Evolutionary conservation across 257 asterid species (phyloP).

Genomic region (Ballota nigra): DNA sequence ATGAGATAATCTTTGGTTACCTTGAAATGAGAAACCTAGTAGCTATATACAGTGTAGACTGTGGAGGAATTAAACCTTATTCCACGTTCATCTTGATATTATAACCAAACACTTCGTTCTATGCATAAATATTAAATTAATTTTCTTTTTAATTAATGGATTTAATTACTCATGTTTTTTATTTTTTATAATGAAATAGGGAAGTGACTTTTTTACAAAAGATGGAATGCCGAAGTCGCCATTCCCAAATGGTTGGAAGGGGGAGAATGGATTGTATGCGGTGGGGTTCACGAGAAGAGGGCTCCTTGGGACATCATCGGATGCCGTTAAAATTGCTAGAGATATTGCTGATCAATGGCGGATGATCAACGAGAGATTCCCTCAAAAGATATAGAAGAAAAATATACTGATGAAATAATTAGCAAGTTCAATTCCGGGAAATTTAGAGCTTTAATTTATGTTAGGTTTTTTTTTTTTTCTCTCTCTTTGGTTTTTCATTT

Average conservation of each 20-base stretch:
- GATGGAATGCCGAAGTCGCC: constrained; percentile 79
- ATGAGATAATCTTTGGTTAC: not conserved
- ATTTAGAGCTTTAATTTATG: not conserved
- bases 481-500: not conserved
- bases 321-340: constrained; percentile 61
- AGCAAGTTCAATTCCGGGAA: not conserved
- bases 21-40: constrained; percentile 10
- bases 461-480: not conserved
- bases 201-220: constrained; percentile 60
- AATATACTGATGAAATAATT: constrained; percentile 3
- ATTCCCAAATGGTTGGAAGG: constrained; percentile 93
- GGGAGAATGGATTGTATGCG: constrained; percentile 71
- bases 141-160: no score
- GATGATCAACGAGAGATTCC: constrained; percentile 22
- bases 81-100: not conserved
- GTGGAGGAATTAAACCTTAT: constrained; percentile 13
- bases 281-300: constrained; percentile 93
- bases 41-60: constrained; percentile 12
- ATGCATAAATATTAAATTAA: not conserved
- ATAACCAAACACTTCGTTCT: constrained; percentile 5
- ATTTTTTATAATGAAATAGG: constrained; percentile 36
- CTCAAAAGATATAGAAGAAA: not conserved
- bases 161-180: no score
- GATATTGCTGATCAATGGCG: constrained; percentile 65
- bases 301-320: constrained; percentile 69